Conservation (phyloP, 371 early-diverging fungal genomes). For the Quaeritorhiza haematococci region DNA sequence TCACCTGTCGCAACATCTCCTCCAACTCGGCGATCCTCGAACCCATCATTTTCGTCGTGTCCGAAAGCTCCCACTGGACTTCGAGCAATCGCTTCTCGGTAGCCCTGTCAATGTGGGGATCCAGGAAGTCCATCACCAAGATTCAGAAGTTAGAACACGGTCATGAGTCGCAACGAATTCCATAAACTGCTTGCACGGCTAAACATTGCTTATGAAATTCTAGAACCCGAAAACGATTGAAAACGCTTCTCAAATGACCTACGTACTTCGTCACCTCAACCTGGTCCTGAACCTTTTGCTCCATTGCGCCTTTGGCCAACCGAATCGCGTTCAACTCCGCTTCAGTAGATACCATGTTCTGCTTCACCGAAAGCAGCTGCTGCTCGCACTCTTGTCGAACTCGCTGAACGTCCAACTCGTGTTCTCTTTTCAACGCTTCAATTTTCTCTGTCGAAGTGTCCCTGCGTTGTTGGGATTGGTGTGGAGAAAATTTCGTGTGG, state of each 20-base stretch:
- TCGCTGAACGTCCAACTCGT: constrained; percentile 8
- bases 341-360: constrained; percentile 4
- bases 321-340: constrained; percentile 13
- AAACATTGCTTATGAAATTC: no score
- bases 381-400: constrained; percentile 5
- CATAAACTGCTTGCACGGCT: no score
- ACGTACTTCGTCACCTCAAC: constrained; percentile 6
- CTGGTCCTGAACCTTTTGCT: constrained; percentile 8
- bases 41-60: constrained; percentile 14
- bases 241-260: background rate
- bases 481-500: no score
- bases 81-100: constrained; percentile 21
- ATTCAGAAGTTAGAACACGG: no score
- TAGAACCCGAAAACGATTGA: no score
- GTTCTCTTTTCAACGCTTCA: constrained; percentile 3
- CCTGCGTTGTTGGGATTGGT: no score
- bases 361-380: constrained; percentile 9
- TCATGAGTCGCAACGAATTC: no score
- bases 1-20: constrained; percentile 11
- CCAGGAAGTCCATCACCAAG: no score
- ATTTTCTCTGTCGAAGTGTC: constrained; percentile 3
- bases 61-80: constrained; percentile 27
- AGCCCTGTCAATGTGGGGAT: background rate
- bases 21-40: constrained; percentile 18
- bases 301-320: constrained; percentile 1